phyloP scores from a whole-genome alignment of 2,329 filamentous ascomycete genomes.

The Venturia aucupariae region DNA sequence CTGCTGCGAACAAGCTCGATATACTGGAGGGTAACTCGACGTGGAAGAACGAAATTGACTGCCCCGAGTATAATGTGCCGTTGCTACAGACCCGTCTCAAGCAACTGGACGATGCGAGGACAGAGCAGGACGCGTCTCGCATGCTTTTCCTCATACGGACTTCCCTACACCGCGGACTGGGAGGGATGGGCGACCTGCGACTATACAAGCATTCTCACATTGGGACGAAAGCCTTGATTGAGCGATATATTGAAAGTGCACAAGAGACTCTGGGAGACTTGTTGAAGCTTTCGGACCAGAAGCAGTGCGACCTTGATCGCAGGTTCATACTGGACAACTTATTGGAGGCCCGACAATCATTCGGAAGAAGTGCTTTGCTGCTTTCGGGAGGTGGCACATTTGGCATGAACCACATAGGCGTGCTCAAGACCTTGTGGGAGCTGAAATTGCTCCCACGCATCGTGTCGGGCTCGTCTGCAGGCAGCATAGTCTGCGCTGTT shows the following conservation, averaged over 20 bases:
- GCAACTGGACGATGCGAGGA: conserved; percentile 65
- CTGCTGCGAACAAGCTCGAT: conserved; percentile 69
- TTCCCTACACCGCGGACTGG: conserved; percentile 68
- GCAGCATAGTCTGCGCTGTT: conserved; percentile 76
- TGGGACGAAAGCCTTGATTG: conserved; percentile 80
- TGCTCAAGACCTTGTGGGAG: conserved; percentile 72
- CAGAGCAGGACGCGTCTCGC: conserved; percentile 58
- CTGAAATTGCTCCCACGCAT: conserved; percentile 69
- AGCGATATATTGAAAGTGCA: conserved; percentile 75
- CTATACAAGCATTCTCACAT: conserved; percentile 78
- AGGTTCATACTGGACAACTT: conserved; percentile 58
- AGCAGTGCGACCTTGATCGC: conserved; percentile 43
- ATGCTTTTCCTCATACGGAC: conserved; percentile 80
- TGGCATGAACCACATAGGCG: conserved; percentile 86
- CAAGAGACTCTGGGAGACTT: conserved; percentile 64
- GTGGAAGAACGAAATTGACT: conserved; percentile 65
- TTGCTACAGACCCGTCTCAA: conserved; percentile 61
- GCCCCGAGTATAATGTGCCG: conserved; percentile 61
- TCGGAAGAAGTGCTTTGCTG: conserved; percentile 73
- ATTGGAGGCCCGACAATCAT: conserved; percentile 64
- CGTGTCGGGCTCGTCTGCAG: conserved; percentile 79
- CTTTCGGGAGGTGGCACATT: conserved; percentile 82
- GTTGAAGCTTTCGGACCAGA: conserved; percentile 38
- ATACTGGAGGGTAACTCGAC: conserved; percentile 66
- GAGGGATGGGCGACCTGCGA: conserved; percentile 73